Evolutionary conservation across 2,329 filamentous ascomycete genomes (phyloP).

Genomic region (Monilinia fructicola): DNA sequence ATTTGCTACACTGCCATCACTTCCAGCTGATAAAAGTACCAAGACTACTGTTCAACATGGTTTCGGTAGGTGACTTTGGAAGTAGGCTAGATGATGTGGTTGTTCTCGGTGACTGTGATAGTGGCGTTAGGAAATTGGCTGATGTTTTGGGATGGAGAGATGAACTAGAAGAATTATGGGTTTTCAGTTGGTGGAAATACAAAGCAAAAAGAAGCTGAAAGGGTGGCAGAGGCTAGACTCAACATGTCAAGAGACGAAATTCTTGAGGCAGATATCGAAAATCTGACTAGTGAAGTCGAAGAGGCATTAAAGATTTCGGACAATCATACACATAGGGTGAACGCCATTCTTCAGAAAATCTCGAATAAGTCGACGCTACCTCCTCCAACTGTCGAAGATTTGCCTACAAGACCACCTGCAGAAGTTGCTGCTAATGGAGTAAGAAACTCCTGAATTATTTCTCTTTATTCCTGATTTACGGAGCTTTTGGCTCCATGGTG

Average conservation of each 20-base stretch:
- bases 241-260: constrained; percentile 50
- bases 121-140: constrained; percentile 75
- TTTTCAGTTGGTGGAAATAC: constrained; percentile 58
- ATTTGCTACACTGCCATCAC: constrained; percentile 75
- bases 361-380: background rate
- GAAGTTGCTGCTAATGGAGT: constrained; percentile 4
- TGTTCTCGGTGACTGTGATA: constrained; percentile 78
- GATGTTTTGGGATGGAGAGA: constrained; percentile 79
- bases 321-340: constrained; percentile 38
- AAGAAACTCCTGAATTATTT: background rate
- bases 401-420: background rate
- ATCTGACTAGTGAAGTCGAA: constrained; percentile 43
- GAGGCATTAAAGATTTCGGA: constrained; percentile 38
- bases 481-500: background rate
- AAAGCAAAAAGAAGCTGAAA: constrained; percentile 47
- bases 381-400: background rate
- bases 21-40: constrained; percentile 63
- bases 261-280: constrained; percentile 42
- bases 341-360: constrained; percentile 30
- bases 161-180: constrained; percentile 78
- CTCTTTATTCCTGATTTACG: background rate
- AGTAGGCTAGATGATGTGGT: constrained; percentile 80
- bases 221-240: constrained; percentile 24
- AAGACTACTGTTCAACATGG: constrained; percentile 82
- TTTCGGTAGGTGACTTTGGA: constrained; percentile 78